Evolutionary conservation across 345 rosid genomes (phyloP).

Genomic region (Euclidium syriacum): DNA sequence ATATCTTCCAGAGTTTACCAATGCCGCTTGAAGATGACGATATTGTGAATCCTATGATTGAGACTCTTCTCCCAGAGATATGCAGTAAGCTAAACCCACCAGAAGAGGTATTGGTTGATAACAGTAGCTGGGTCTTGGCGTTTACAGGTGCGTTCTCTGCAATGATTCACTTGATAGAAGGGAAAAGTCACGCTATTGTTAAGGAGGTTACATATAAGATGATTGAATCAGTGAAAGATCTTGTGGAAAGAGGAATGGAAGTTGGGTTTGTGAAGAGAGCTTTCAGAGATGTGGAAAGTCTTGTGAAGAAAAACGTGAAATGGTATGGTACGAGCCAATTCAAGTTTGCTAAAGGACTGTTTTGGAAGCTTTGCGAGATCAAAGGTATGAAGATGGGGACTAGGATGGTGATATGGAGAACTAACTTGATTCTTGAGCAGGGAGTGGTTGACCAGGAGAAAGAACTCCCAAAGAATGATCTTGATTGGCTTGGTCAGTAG

Average conservation of each 20-base stretch:
- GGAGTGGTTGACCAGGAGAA: neutral
- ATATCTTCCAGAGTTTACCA: conserved; percentile 15
- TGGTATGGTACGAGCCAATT: neutral
- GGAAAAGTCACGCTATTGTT: neutral
- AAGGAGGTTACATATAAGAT: neutral
- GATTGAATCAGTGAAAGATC: neutral
- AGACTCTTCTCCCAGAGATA: conserved; percentile 8
- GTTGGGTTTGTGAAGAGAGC: neutral
- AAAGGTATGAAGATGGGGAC: neutral
- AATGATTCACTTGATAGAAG: neutral
- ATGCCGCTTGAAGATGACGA: neutral
- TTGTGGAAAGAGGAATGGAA: neutral
- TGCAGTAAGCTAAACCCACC: neutral
- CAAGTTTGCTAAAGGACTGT: neutral
- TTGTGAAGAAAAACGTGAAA: neutral
- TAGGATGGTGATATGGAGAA: neutral
- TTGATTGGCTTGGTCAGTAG: too few relatives aligned
- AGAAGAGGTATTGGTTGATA: neutral
- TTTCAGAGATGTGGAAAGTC: neutral
- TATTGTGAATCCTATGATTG: neutral
- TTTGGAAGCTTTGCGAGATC: neutral
- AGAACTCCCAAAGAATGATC: neutral
- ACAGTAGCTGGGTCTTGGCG: conserved; percentile 2
- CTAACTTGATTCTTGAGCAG: too few relatives aligned
- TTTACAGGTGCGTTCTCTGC: conserved; percentile 3